Conservation (phyloP, 2,329 filamentous ascomycete genomes). For the Nemania diffusa region DNA sequence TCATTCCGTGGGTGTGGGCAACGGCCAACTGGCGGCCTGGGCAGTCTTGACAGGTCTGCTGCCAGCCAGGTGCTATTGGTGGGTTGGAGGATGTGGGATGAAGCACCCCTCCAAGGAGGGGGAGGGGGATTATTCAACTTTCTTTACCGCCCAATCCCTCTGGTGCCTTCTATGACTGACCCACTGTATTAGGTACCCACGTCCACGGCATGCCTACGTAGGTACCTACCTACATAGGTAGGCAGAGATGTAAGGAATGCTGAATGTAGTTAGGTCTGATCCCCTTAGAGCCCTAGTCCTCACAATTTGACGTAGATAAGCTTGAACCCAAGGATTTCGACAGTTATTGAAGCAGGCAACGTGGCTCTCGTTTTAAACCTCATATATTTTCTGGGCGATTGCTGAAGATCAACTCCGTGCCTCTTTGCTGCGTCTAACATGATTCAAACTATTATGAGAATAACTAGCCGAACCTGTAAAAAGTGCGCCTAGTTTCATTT, state of each 20-base stretch:
- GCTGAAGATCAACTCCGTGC: conserved; percentile 8
- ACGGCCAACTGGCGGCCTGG: conserved; percentile 14
- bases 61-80: conserved; percentile 7
- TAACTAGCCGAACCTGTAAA: background rate
- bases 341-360: background rate
- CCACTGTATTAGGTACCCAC: conserved; percentile 11
- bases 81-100: conserved; percentile 9
- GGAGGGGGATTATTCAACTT: conserved; percentile 8
- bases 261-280: conserved; percentile 13
- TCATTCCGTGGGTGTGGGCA: conserved; percentile 2
- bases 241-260: background rate
- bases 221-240: too few relatives aligned
- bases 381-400: background rate
- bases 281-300: conserved; percentile 16
- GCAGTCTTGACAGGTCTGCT: background rate
- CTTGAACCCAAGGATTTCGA: background rate
- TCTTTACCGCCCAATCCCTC: conserved; percentile 10
- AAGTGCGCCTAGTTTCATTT: conserved; percentile 28
- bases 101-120: conserved; percentile 10
- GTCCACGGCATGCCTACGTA: background rate
- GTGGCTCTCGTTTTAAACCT: background rate
- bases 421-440: conserved; percentile 11
- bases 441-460: conserved; percentile 6
- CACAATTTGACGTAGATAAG: conserved; percentile 4
- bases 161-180: background rate